phyloP scores from a whole-genome alignment of 345 rosid species.

The Pseudoturritis turrita region DNA sequence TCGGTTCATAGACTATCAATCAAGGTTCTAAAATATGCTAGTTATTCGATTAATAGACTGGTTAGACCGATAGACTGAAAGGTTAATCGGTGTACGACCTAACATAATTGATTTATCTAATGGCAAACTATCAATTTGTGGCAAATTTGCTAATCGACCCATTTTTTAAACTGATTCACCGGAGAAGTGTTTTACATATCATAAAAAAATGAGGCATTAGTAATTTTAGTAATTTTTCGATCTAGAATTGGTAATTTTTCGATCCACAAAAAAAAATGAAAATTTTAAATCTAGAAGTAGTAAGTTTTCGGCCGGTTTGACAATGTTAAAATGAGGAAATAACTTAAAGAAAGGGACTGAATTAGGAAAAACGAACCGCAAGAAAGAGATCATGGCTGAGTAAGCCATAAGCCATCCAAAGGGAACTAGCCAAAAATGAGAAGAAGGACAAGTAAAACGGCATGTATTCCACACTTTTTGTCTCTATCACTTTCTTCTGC shows the following conservation, averaged over 20 bases:
- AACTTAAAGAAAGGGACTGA: background rate
- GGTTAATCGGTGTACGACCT: too few relatives aligned
- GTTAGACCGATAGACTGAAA: too few relatives aligned
- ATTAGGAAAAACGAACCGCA: slow-evolving; percentile 45
- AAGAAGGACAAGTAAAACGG: slow-evolving; percentile 80
- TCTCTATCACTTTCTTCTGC: slow-evolving; percentile 71
- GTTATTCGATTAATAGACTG: too few relatives aligned
- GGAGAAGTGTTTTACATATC: background rate
- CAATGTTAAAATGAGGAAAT: background rate
- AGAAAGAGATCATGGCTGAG: slow-evolving; percentile 70
- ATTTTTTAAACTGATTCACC: background rate
- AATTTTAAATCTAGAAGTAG: too few relatives aligned
- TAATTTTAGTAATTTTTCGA: too few relatives aligned
- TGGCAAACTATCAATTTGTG: too few relatives aligned
- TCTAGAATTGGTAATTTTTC: too few relatives aligned
- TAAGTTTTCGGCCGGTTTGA: too few relatives aligned
- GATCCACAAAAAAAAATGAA: too few relatives aligned
- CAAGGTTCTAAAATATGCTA: background rate
- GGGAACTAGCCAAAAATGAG: slow-evolving; percentile 64
- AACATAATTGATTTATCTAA: too few relatives aligned
- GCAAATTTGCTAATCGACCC: too few relatives aligned
- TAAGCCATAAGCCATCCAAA: slow-evolving; percentile 77
- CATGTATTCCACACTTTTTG: slow-evolving; percentile 90
- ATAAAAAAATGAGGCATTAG: too few relatives aligned
- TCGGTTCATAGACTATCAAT: background rate